Percentiles rank a stretch among this genome's conserved stretches.
phyloP scores from a whole-genome alignment of 2,329 filamentous ascomycete genomes.

The Aspergillus neoniger region DNA sequence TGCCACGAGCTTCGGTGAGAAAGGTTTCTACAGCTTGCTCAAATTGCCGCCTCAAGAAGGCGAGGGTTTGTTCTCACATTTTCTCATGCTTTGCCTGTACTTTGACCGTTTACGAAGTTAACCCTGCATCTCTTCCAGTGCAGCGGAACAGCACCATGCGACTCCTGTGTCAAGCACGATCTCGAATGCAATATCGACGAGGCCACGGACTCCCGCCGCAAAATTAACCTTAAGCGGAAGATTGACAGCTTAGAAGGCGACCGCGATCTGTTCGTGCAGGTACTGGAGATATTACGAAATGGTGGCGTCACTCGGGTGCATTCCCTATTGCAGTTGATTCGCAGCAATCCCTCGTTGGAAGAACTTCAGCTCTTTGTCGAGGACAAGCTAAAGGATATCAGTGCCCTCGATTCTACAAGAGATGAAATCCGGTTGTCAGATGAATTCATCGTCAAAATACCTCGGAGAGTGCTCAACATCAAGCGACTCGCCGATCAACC shows the following conservation, averaged over 20 bases:
- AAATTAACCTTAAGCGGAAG: constrained; percentile 26
- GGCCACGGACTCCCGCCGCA: constrained; percentile 26
- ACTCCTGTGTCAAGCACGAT: constrained; percentile 23
- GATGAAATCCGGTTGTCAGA: not conserved
- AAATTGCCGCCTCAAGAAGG: not conserved
- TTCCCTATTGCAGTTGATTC: constrained; percentile 27
- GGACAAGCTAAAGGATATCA: not conserved
- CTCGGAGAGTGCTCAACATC: not conserved
- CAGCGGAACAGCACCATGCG: constrained; percentile 26
- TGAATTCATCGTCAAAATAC: too few species aligned
- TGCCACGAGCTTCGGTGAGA: not conserved
- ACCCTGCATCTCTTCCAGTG: constrained; percentile 29
- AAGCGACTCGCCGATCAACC: constrained; percentile 19
- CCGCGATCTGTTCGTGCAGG: constrained; percentile 21
- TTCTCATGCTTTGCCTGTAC: not conserved
- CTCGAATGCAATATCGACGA: constrained; percentile 26
- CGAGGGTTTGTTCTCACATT: not conserved
- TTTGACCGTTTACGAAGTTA: not conserved
- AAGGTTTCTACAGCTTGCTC: not conserved
- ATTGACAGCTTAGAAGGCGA: constrained; percentile 27
- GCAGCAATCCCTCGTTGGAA: constrained; percentile 26
- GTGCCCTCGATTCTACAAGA: not conserved
- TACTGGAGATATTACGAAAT: constrained; percentile 25
- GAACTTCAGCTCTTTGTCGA: constrained; percentile 23
- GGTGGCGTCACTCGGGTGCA: constrained; percentile 12